Evolutionary conservation across 2,329 filamentous ascomycete species (phyloP), one percentile per base, ranked within the genome.

Genomic region (Beauveria australis): DNA sequence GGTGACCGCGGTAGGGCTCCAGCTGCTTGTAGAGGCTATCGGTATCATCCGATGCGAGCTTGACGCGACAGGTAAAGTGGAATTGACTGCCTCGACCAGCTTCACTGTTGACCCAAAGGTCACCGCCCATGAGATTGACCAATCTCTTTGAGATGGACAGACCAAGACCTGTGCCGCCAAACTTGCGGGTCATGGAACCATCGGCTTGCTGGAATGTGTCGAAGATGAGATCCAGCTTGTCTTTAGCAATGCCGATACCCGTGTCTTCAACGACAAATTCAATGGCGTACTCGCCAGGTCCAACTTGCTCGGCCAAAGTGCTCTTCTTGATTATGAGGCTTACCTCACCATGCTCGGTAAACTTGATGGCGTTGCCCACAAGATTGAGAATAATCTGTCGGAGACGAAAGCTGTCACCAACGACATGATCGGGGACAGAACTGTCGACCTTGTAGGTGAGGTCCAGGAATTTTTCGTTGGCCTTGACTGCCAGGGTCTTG

Each of bases 161-260:
- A 66, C 93, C 93, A 10, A 97, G 83, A 67, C 93, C 93, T 7
- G 94, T 97, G 67, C 93, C 93, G 68, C 93, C 93, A 72, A 97
- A 97, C 72, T 95, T 94, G 67, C 92, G 85, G 1, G 93, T 97
- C 73, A 95, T 97, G 40, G 92, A 97, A 43, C 93, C 93, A 72
- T 97, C 94, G 22, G 94, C 94, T 77, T 97, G 94, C 74, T 97
- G 93, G 85, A 97, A 97, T 0, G 93, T 97, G 76, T 97, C 94
- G 75, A 99, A 97, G 71, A 99, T 97, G 66, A 97, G 81, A 71
- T 96, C 92, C 58, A 97, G 83, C 78, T 97, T 97, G 76, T 97
- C 92, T 65, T 89, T 85, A 68, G 93, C 91, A 68, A 97, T 97
- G 68, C 94, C 94, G 69, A 97, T 99, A 67, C 94, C 94, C 41